phyloP scores from a whole-genome alignment of 1,284 basidiomycete species.

The Austroboletus olivaceoglutinosus region DNA sequence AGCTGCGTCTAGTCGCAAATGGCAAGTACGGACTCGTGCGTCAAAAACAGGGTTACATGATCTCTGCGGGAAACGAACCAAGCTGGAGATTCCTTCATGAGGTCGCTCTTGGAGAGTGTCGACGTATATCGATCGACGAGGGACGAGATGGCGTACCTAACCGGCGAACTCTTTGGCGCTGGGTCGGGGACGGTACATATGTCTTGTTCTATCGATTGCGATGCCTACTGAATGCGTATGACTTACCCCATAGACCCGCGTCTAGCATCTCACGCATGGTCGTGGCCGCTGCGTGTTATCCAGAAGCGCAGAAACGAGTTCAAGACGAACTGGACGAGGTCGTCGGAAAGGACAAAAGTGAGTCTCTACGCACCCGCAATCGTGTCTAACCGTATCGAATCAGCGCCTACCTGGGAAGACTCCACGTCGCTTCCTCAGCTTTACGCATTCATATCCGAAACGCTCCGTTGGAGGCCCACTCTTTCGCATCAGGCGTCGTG shows the following conservation, averaged over 20 bases:
- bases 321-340: slow-evolving; percentile 61
- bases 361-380: slow-evolving; percentile 9
- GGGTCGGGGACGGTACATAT: slow-evolving; percentile 57
- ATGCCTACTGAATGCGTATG: background rate
- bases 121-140: slow-evolving; percentile 46
- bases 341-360: slow-evolving; percentile 51
- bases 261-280: slow-evolving; percentile 56
- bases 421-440: slow-evolving; percentile 49
- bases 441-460: slow-evolving; percentile 59
- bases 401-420: slow-evolving; percentile 53
- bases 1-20: slow-evolving; percentile 43
- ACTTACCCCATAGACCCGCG: slow-evolving; percentile 40
- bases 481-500: background rate
- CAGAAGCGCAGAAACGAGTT: slow-evolving; percentile 52
- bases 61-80: slow-evolving; percentile 31
- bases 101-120: slow-evolving; percentile 53
- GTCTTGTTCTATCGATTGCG: background rate
- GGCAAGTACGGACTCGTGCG: slow-evolving; percentile 30
- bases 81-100: slow-evolving; percentile 48
- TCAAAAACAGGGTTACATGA: too few relatives aligned
- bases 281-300: slow-evolving; percentile 62
- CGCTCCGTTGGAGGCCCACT: slow-evolving; percentile 58
- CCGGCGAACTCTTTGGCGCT: slow-evolving; percentile 61
- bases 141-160: slow-evolving; percentile 58
- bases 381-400: background rate